Conservation (phyloP, 2,329 filamentous ascomycete species). For the Aspergillaceae sp. region DNA sequence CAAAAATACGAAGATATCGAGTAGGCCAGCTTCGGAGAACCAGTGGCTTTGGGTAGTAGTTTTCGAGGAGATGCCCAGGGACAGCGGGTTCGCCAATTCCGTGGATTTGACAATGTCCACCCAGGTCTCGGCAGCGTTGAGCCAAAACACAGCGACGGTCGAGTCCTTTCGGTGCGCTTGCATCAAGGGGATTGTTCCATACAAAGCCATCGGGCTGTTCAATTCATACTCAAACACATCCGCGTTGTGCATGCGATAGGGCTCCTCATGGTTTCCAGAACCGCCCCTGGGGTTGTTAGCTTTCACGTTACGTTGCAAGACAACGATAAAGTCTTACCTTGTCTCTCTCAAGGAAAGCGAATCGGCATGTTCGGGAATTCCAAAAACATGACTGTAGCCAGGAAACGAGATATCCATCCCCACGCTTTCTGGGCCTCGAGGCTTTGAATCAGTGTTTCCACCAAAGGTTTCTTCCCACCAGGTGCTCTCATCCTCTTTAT, state of each 20-base stretch:
- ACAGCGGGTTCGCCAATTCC: slow-evolving; percentile 63
- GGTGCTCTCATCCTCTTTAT: slow-evolving; percentile 59
- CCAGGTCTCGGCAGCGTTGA: slow-evolving; percentile 96
- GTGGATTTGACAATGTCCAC: slow-evolving; percentile 83
- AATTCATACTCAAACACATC: slow-evolving; percentile 98
- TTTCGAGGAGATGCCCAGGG: slow-evolving; percentile 59
- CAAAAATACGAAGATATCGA: slow-evolving; percentile 92
- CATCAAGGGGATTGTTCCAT: slow-evolving; percentile 96
- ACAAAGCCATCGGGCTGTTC: slow-evolving; percentile 96
- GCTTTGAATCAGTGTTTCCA: slow-evolving; percentile 90
- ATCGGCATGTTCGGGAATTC: slow-evolving; percentile 87
- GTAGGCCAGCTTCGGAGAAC: slow-evolving; percentile 83
- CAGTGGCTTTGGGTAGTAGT: slow-evolving; percentile 85
- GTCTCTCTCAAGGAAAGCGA: slow-evolving; percentile 84
- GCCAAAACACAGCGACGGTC: slow-evolving; percentile 92
- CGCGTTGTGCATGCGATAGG: slow-evolving; percentile 89
- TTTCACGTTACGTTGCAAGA: neutral
- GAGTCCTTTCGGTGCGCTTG: slow-evolving; percentile 92
- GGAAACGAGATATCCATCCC: slow-evolving; percentile 86
- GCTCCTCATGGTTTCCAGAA: slow-evolving; percentile 73
- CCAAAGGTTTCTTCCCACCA: slow-evolving; percentile 99
- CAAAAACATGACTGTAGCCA: slow-evolving; percentile 85
- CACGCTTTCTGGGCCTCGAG: slow-evolving; percentile 86
- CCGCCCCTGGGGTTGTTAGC: slow-evolving; percentile 51
- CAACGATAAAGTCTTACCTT: slow-evolving; percentile 39